Conservation (phyloP, 164 flowering plant species). For the Magnolia officinalis region DNA sequence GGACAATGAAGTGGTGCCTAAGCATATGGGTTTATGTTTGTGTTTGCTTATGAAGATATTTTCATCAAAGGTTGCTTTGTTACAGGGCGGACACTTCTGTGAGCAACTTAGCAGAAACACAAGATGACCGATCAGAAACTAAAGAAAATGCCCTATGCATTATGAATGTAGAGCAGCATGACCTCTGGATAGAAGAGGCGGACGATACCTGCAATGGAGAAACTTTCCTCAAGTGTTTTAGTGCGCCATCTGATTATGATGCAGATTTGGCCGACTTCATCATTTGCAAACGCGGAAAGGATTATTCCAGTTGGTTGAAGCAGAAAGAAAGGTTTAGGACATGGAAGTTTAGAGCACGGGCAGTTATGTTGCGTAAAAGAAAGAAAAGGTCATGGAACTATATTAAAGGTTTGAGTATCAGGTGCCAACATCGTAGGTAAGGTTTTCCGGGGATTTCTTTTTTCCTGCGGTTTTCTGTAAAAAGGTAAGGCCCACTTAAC, state of each 20-base stretch:
- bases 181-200: constrained; percentile 9
- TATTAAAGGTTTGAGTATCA: background rate
- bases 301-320: constrained; percentile 64
- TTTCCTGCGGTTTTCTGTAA: background rate
- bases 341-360: constrained; percentile 35
- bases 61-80: background rate
- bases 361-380: constrained; percentile 26
- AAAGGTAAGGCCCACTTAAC: too few species aligned
- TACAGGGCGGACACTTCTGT: constrained; percentile 15
- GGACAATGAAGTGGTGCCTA: too few species aligned
- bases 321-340: constrained; percentile 32
- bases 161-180: constrained; percentile 6
- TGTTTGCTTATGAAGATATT: background rate
- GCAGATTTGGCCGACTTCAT: constrained; percentile 69
- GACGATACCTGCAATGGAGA: constrained; percentile 56
- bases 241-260: constrained; percentile 25
- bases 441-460: background rate
- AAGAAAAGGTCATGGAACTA: constrained; percentile 24
- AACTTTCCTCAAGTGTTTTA: constrained; percentile 36
- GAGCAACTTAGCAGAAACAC: background rate
- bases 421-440: background rate
- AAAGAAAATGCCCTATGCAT: constrained; percentile 2
- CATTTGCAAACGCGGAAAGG: constrained; percentile 62
- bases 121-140: constrained; percentile 5
- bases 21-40: background rate